Evolutionary conservation across 2,329 filamentous ascomycete genomes (phyloP), one percentile per base, ranked within the genome.

Genomic region (Hypoxylon sp.): DNA sequence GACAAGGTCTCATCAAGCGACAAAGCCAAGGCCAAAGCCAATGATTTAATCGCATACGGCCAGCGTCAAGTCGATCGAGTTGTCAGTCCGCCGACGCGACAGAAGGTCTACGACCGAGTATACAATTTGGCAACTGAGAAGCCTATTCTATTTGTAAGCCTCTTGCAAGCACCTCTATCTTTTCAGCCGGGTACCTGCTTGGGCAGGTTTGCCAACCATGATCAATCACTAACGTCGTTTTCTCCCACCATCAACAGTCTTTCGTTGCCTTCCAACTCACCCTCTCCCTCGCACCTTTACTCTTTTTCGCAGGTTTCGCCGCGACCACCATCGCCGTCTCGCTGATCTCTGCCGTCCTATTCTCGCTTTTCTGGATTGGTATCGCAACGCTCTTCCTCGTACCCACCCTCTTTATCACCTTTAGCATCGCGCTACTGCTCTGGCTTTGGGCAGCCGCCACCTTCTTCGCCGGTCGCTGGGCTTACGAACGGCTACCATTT

Each of bases 271-370:
- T 86, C 30, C 92, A 94, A 77, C 74, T 90, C 63, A 77, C 89
- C 64, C 84, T 94, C 68, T 89, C 89, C 13, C 85, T 89, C 63
- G 78, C 92, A 13, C 93, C 93, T 0, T 74, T 94, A 64, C 79
- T 89, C 43, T 80, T 94, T 68, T 95, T 96, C 82, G 69, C 85
- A 61, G 81, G 86, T 72, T 93, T 94, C 82, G 83, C 86, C 60
- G 72, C 90, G 43, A 88, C 87, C 41, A 86, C 90, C 65, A 79
- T 90, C 68, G 78, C 89, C 68, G 86, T 93, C 76, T 86, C 90
- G 14, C 76, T 92, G 43, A 80, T 89, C 45, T 84, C 85, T 30
- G 90, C 89, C 11, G 74, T 92, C 41, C 74, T 89, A 61, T 92
- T 93, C 81, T 86, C 87, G 1, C 83, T 91, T 51, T 89, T 91